These are phyloP conservation scores for Entonaema liquescens DNA, from an alignment of 495 filamentous ascomycete genomes.

Conservation along the genomic window DNA sequence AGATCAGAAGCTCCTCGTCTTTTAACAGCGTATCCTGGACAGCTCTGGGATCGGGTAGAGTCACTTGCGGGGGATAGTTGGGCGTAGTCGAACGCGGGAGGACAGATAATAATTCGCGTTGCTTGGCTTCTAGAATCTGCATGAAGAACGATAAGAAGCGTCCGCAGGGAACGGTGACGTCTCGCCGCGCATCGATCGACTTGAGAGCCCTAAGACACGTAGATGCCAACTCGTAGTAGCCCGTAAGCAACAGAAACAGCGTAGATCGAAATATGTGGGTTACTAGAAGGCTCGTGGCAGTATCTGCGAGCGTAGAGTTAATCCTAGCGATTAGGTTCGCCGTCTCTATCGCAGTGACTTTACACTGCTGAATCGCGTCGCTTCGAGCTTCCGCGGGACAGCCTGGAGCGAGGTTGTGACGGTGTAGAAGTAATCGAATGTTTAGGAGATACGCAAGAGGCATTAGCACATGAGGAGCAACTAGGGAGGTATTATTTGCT, in stretches of 20 bases:
- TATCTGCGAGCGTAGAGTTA: conserved; percentile 52
- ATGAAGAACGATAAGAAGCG: conserved; percentile 88
- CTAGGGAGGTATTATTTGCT: conserved; percentile 64
- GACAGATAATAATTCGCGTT: conserved; percentile 55
- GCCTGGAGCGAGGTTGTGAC: conserved; percentile 84
- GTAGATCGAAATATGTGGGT: conserved; percentile 91
- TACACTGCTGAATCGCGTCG: conserved; percentile 80
- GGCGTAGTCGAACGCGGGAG: conserved; percentile 43
- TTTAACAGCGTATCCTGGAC: conserved; percentile 64
- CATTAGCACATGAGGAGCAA: conserved; percentile 77
- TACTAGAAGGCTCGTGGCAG: conserved; percentile 65
- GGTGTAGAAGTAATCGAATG: conserved; percentile 83
- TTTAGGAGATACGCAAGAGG: conserved; percentile 83
- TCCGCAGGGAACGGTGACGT: conserved; percentile 80
- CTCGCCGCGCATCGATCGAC: conserved; percentile 71
- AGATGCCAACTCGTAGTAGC: conserved; percentile 74
- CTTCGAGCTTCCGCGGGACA: conserved; percentile 70
- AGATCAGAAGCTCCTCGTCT: conserved; percentile 92
- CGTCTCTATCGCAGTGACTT: conserved; percentile 77
- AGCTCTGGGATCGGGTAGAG: conserved; percentile 36
- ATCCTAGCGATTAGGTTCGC: conserved; percentile 75
- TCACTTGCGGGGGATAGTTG: conserved; percentile 35
- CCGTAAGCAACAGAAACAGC: conserved; percentile 78
- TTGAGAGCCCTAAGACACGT: conserved; percentile 76
- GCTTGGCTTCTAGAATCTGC: conserved; percentile 66